These are phyloP conservation scores for Chionographis japonica DNA, from an alignment of 106 monocot genomes.

Conservation along the genomic window DNA sequence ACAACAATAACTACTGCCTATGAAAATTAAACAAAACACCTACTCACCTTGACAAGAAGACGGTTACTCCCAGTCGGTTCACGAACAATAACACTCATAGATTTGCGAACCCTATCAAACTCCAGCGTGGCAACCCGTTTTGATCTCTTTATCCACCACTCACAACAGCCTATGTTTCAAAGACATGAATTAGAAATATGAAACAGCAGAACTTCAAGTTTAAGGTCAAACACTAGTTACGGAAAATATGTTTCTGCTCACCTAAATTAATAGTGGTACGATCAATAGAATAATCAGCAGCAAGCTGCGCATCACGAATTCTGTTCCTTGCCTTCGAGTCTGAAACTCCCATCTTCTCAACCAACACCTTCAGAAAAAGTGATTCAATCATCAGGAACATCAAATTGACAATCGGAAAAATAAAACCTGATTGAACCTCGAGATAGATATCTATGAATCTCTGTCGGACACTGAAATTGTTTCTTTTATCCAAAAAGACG, in stretches of 20 bases:
- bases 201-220: neutral
- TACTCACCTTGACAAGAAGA: constrained; percentile 59
- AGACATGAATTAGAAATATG: neutral
- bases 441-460: too few relatives aligned
- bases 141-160: constrained; percentile 76
- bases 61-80: constrained; percentile 47
- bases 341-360: constrained; percentile 87
- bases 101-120: constrained; percentile 64
- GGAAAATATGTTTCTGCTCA: constrained; percentile 3
- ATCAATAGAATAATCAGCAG: constrained; percentile 30
- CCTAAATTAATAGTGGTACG: constrained; percentile 34
- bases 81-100: constrained; percentile 65
- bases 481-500: too few relatives aligned
- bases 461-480: too few relatives aligned
- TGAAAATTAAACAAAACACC: neutral
- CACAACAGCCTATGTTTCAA: constrained; percentile 46
- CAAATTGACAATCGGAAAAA: neutral
- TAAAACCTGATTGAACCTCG: too few relatives aligned
- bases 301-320: constrained; percentile 17
- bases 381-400: neutral
- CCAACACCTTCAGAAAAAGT: constrained; percentile 45
- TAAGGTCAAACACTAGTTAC: neutral
- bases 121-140: constrained; percentile 58
- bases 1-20: too few relatives aligned
- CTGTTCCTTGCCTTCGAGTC: constrained; percentile 37